Percentiles rank a stretch among this genome's conserved stretches.
Conservation (phyloP, 306 rosid species). For the Astragalus membranaceus region DNA sequence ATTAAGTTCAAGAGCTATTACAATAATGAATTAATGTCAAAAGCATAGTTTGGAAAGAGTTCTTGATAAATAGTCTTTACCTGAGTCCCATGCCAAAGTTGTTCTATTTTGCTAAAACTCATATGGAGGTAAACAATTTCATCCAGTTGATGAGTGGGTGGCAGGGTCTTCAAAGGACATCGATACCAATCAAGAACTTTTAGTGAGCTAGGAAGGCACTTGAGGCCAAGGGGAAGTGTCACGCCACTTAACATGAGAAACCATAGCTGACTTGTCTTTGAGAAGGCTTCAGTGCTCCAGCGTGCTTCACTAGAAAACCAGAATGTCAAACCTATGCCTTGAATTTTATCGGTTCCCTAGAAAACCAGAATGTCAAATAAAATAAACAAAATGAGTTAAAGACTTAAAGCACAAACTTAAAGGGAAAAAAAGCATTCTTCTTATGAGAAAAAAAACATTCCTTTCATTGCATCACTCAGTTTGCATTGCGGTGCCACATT, state of each 20-base stretch:
- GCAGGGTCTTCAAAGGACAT: conserved; percentile 26
- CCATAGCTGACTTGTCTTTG: conserved; percentile 18
- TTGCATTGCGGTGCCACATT: too few species aligned
- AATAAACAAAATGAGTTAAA: too few species aligned
- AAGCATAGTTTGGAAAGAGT: neutral
- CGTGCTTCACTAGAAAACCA: conserved; percentile 15
- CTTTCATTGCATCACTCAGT: too few species aligned
- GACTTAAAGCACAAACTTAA: too few species aligned
- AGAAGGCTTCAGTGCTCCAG: conserved; percentile 25
- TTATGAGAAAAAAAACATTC: neutral
- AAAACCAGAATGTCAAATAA: neutral
- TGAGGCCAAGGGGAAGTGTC: conserved; percentile 16
- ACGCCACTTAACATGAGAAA: conserved; percentile 15
- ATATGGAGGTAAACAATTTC: conserved; percentile 27
- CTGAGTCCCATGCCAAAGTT: conserved; percentile 27
- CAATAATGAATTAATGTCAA: neutral
- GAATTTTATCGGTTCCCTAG: conserved; percentile 35
- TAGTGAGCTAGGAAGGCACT: conserved; percentile 18
- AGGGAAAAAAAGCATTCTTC: too few species aligned
- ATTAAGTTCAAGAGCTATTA: conserved; percentile 1
- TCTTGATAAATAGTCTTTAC: neutral
- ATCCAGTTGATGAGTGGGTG: neutral
- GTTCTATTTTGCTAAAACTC: conserved; percentile 21
- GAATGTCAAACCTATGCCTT: conserved; percentile 6
- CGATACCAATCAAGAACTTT: conserved; percentile 24